Evolutionary conservation across 768 basidiomycete species (phyloP).

Genomic region (Lactarius vividus): DNA sequence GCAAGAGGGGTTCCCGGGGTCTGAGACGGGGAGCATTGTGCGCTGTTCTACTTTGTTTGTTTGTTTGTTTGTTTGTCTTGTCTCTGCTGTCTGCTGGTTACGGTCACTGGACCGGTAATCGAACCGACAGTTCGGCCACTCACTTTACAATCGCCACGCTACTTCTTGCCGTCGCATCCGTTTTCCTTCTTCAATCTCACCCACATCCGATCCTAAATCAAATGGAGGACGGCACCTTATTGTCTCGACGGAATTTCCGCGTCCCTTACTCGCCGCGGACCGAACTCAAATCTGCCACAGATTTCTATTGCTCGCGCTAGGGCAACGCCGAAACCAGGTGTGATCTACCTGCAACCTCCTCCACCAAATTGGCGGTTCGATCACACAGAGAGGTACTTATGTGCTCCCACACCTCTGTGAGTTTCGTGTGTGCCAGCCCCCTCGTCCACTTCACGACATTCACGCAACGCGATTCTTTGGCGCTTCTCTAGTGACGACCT

Average conservation of each 20-base stretch:
- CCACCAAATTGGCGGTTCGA: constrained; percentile 24
- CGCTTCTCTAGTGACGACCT: not conserved
- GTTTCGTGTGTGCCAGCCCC: constrained; percentile 18
- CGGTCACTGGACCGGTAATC: constrained; percentile 4
- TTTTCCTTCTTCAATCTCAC: constrained; percentile 18
- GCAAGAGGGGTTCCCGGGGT: constrained; percentile 11
- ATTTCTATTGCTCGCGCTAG: constrained; percentile 3
- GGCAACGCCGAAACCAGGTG: constrained; percentile 22
- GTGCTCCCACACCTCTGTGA: constrained; percentile 15
- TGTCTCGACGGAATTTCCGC: constrained; percentile 18
- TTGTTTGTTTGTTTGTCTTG: not conserved
- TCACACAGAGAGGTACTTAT: constrained; percentile 23
- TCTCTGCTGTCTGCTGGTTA: constrained; percentile 11
- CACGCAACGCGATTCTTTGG: constrained; percentile 1
- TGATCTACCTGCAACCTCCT: constrained; percentile 20
- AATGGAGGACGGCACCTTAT: constrained; percentile 20
- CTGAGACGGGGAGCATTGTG: not conserved
- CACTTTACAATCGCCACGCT: constrained; percentile 5
- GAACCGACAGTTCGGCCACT: constrained; percentile 15
- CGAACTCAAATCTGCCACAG: constrained; percentile 19
- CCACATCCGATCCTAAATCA: constrained; percentile 11
- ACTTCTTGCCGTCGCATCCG: constrained; percentile 5
- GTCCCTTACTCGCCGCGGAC: constrained; percentile 18
- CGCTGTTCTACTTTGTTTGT: not conserved
- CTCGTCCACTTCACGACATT: constrained; percentile 8